Percentiles rank a stretch among this genome's conserved stretches.
phyloP scores from a whole-genome alignment of 2,329 filamentous ascomycete genomes.

The Ophiostoma angusticollis region DNA sequence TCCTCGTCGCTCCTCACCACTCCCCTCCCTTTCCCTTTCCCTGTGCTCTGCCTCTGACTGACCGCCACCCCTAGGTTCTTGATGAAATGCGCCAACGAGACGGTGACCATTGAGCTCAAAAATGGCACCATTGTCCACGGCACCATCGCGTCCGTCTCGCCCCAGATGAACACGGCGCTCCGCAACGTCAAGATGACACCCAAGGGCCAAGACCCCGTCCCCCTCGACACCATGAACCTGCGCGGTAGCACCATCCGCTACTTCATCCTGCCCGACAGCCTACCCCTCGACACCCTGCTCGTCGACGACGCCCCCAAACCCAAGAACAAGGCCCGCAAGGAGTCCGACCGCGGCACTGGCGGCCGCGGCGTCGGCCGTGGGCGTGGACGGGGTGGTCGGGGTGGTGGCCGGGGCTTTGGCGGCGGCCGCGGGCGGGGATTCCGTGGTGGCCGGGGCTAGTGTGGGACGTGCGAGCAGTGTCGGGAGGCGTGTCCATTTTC shows the following conservation, averaged over 20 bases:
- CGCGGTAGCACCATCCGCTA: conserved; percentile 93
- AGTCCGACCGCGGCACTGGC: conserved; percentile 48
- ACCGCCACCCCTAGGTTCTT: conserved; percentile 55
- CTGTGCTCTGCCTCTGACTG: too few species aligned
- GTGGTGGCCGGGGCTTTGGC: conserved; percentile 12
- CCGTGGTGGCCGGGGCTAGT: too few species aligned
- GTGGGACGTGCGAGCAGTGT: too few species aligned
- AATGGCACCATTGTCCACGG: conserved; percentile 96
- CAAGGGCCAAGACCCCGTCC: conserved; percentile 73
- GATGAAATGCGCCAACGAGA: conserved; percentile 99
- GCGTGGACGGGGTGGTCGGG: conserved; percentile 22
- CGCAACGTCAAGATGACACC: conserved; percentile 95
- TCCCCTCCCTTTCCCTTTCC: conserved; percentile 14
- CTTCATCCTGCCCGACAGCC: conserved; percentile 88
- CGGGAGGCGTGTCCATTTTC: too few species aligned
- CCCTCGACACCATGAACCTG: conserved; percentile 91
- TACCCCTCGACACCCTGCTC: conserved; percentile 87
- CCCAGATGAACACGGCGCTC: conserved; percentile 96
- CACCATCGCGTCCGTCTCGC: conserved; percentile 91
- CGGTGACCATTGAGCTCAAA: conserved; percentile 95
- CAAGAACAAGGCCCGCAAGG: conserved; percentile 99
- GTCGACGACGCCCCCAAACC: conserved; percentile 96
- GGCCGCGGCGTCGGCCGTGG: conserved; percentile 22
- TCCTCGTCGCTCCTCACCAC: neutral
- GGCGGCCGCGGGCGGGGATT: conserved; percentile 10